Base-by-base conservation (phyloP, 176 grass and related monocot genomes). In the Pharus latifolius region DNA sequence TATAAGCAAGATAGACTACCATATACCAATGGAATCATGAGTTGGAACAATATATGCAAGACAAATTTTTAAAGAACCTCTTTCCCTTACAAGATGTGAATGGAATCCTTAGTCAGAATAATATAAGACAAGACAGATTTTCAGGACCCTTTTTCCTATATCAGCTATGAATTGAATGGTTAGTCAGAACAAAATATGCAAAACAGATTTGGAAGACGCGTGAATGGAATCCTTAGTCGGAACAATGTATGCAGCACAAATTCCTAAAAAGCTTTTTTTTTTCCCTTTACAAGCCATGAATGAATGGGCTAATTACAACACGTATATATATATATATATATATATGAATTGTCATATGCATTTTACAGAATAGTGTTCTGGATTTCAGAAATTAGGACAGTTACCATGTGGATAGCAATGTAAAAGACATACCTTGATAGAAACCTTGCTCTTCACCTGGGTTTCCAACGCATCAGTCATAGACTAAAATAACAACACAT, bases 371-470 rank as follows among this genome's bases (percentile, higher is more conserved):
- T 8, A 23, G 17, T 44, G 49, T 26, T 44, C 18, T 27, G 25
- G 42, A n/a, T n/a, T n/a, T n/a, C n/a, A n/a, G n/a, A n/a, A 42
- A 48, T 33, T 6, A 48, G 7, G 38, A 29, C 22, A 7, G 30
- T 41, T 46, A 68, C 33, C 52, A 65, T 58, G 24, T 16, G 28
- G 23, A 44, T 4, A 80, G 10, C 56, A n/a, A 18, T 45, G 24
- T 18, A 30, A 25, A 63, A 78, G 22, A 15, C 49, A 34, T 85
- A 93, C 95, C 90, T 99, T 99, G 52, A 99, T 69, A 3, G 45
- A 30, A 80, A 94, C 84, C 76, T 94, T 99, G 82, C 79, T 99
- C 82, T 94, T 99, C 32, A 99, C 95, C 63, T 91, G 87, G 79
- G 66, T 94, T 49, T 99, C 90, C 79, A 94, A 56, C 2, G 90